Base-by-base conservation (phyloP, 2,329 filamentous ascomycete genomes). In the Trichoderma gracile region DNA sequence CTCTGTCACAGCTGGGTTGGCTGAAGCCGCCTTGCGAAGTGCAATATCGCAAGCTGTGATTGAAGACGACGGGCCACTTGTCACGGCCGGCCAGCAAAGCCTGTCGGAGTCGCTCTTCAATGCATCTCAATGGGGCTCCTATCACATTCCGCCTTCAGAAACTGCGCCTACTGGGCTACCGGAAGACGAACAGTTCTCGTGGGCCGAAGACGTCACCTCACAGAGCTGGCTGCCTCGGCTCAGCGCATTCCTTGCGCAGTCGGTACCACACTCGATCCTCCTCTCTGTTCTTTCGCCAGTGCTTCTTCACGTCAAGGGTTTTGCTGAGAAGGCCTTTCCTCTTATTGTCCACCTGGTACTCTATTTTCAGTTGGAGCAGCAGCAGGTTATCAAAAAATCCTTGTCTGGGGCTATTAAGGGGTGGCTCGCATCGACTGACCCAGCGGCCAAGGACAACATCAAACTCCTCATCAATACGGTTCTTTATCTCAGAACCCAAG, bases 341-440 rank as follows among this genome's bases (percentile, higher is more conserved):
- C 96, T 91, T 68, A 84, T 98, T 60, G 80, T 96, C 3, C 96
- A 99, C 75, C 80, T 97, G 47, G 87, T 93, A 17, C 81, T 99
- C 0, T 79, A 87, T 1, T 84, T 86, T 46, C 89, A 94, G 70
- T 77, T 84, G n/a, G 83, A 89, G 30, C 81, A 82, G 45, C 83
- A 87, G 30, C 84, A 86, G 67, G 78, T 76, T 1, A 78, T 87
- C 38, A 89, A 88, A 63, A 80, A 83, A 8, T 77, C 78, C 8
- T 73, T 97, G 1, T 97, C 93, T 0, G 78, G 80, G 10, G 82
- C 87, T 2, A 82, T 91, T 65, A 86, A 82, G 42, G 76, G 79
- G 10, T 92, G 89, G 82, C 84, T 98, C 42, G 77, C 78, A 3
- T 71, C 70, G 19, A 72, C 64, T 9, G 69, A 64, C 3, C 67